Conservation (phyloP, 768 basidiomycete species). For the Coprinopsis strossmayeri region DNA sequence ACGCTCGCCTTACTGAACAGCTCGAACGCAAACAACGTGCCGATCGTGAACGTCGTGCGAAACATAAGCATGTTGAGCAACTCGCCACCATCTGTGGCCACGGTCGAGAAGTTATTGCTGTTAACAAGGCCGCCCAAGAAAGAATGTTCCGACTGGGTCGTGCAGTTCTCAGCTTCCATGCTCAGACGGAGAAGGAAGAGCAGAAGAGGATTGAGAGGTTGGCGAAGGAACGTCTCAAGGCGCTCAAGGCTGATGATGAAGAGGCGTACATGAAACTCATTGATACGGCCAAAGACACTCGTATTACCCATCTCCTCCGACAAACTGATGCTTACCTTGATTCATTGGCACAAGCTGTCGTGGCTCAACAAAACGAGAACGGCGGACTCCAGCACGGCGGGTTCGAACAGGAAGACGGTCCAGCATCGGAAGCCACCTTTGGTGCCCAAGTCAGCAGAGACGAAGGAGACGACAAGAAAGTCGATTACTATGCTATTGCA, state of each 20-base stretch:
- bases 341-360: constrained; percentile 88
- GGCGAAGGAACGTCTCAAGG: constrained; percentile 96
- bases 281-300: constrained; percentile 97
- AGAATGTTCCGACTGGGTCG: constrained; percentile 71
- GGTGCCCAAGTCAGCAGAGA: constrained; percentile 74
- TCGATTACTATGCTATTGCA: constrained; percentile 96
- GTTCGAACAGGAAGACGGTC: constrained; percentile 58
- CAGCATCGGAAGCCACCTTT: constrained; percentile 83
- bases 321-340: constrained; percentile 96
- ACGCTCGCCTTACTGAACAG: constrained; percentile 84
- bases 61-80: constrained; percentile 95
- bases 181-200: constrained; percentile 93
- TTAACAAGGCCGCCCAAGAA: constrained; percentile 56
- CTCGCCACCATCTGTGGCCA: constrained; percentile 82
- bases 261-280: constrained; percentile 99
- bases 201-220: constrained; percentile 95
- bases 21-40: constrained; percentile 86
- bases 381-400: constrained; percentile 33
- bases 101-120: constrained; percentile 66
- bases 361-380: constrained; percentile 81
- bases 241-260: constrained; percentile 96
- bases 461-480: constrained; percentile 59
- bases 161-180: constrained; percentile 79
- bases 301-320: constrained; percentile 91
- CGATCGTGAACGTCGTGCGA: constrained; percentile 90